Evolutionary conservation across 1,284 basidiomycete species (phyloP), one percentile per base, ranked within the genome.

Genomic region (Sphaerobolus stellatus): DNA sequence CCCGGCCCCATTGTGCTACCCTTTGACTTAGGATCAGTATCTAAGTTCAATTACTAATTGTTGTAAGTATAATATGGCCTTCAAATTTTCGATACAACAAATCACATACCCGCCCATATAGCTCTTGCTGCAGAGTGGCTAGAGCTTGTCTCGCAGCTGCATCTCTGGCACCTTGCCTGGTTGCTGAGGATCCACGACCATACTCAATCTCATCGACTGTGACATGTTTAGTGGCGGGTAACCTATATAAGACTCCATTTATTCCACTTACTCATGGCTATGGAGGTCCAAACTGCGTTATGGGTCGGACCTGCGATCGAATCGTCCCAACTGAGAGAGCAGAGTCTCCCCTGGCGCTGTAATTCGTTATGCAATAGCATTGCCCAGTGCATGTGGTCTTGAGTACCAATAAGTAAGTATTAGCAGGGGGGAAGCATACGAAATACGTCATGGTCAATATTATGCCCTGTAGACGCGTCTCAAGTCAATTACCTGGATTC

Each of bases 281-380:
- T 34, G 3, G 43, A 47, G 3, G 52, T 53, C 52, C 52, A 53
- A 20, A 53, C 22, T 3, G 22, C 51, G 8, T 53, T 31, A 25
- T 53, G 52, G 7, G 13, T 28, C 5, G 51, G 51, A 24, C 51
- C 51, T 31, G 8, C n/a, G 13, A 8, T 28, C 27, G 36, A 30
- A n/a, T 48, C 44, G 22, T 53, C 52, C 52, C 45, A 48, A 22
- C 2, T 40, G 31, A 53, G 25, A n/a, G 29, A 2, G 9, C 34
- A 6, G 20, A 53, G 44, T 36, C 52, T 30, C 27, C 52, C 45
- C 34, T 48, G 52, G 5, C 52, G 41, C 31, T 53, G 52, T 27
- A 53, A 30, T 38, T 53, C 52, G 24, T 53, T 53, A 33, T 53
- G 52, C 20, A 53, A 33, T 8, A 16, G 45, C 52, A 53, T 53